Evolutionary conservation across 2,329 filamentous ascomycete species (phyloP).

Genomic region (Monilinia laxa): DNA sequence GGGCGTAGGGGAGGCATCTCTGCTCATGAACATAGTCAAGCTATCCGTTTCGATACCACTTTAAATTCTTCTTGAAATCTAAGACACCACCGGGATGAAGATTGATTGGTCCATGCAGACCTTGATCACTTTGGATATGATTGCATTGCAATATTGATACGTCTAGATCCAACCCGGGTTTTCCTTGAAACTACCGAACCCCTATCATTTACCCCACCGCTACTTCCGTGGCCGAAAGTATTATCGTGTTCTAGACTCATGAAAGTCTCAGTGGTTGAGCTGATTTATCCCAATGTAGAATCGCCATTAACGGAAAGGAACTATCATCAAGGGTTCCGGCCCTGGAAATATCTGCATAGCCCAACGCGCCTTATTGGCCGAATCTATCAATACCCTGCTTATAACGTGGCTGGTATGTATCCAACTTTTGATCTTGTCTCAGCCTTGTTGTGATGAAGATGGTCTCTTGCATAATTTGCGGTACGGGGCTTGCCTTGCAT

Average conservation of each 20-base stretch:
- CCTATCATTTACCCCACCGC: not conserved
- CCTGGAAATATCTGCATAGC: not conserved
- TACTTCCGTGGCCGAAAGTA: not conserved
- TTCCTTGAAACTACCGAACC: not conserved
- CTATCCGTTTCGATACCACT: not conserved
- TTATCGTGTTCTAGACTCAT: not conserved
- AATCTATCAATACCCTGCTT: not conserved
- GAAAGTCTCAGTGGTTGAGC: not conserved
- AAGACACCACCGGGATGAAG: not conserved
- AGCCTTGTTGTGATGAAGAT: conserved; percentile 14
- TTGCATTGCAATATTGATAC: conserved; percentile 7
- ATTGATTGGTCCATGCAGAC: not conserved
- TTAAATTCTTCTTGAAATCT: not conserved
- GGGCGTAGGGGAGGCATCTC: not conserved
- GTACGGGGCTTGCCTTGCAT: not conserved
- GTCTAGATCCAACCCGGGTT: not conserved
- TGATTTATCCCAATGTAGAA: not conserved
- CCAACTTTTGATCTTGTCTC: conserved; percentile 8
- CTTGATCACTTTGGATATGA: not conserved
- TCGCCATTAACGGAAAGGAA: not conserved
- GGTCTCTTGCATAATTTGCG: conserved; percentile 9
- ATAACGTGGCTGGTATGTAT: not conserved
- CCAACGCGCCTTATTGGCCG: not conserved
- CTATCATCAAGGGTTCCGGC: not conserved
- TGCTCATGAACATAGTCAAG: not conserved